Conservation (phyloP, 1,284 basidiomycete species). For the Apiotrichum brassicae region DNA sequence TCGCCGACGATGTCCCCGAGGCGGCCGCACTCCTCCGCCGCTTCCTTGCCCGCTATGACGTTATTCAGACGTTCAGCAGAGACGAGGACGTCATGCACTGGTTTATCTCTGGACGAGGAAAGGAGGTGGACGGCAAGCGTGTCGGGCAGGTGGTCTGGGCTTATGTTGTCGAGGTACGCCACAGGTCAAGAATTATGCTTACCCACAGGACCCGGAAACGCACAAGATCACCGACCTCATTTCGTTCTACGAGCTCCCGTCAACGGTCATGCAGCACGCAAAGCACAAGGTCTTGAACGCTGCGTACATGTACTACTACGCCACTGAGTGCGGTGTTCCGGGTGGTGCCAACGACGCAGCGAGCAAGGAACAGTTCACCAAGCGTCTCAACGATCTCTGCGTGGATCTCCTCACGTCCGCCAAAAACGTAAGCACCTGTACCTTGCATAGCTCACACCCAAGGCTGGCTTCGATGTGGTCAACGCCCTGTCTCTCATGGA, state of each 20-base stretch:
- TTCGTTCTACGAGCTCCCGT: conserved; percentile 95
- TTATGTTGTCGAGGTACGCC: conserved; percentile 84
- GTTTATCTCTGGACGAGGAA: conserved; percentile 76
- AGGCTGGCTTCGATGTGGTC: conserved; percentile 88
- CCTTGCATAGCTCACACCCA: too few relatives aligned
- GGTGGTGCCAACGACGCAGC: conserved; percentile 30
- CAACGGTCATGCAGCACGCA: conserved; percentile 53
- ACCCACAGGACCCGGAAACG: conserved; percentile 64
- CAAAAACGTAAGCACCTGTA: conserved; percentile 47
- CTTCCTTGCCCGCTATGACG: conserved; percentile 82
- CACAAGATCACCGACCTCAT: conserved; percentile 88
- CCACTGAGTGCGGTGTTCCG: conserved; percentile 40
- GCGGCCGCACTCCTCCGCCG: conserved; percentile 68
- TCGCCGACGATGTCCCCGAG: conserved; percentile 64
- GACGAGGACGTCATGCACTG: conserved; percentile 81
- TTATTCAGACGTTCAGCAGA: conserved; percentile 65
- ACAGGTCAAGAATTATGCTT: neutral
- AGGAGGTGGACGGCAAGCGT: conserved; percentile 54
- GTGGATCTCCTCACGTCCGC: conserved; percentile 74
- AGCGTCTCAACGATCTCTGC: conserved; percentile 65
- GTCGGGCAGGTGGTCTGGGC: conserved; percentile 87
- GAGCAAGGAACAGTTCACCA: conserved; percentile 56
- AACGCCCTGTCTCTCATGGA: conserved; percentile 95
- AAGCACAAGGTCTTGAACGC: conserved; percentile 49
- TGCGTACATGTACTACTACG: conserved; percentile 55